A percentile compares a stretch with the other conserved stretches of the same genome.
These are phyloP conservation scores for Ustilago crameri DNA, from an alignment of 1,284 basidiomycete species.

Conservation along the genomic window DNA sequence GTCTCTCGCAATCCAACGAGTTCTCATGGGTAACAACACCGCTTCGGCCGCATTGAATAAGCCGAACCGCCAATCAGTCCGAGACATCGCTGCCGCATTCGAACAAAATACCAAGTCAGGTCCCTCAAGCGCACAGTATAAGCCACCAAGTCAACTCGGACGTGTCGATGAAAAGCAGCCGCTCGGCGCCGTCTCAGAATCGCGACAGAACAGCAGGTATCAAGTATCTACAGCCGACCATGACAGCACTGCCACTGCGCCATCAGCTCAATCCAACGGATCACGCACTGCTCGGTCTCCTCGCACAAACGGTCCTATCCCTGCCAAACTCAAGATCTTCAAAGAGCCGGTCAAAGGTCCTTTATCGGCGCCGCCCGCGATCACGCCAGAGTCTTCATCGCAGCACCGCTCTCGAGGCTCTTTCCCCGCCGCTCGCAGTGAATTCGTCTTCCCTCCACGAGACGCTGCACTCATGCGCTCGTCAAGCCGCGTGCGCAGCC, in stretches of 20 bases:
- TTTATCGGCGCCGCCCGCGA: slow-evolving; percentile 20
- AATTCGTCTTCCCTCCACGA: slow-evolving; percentile 32
- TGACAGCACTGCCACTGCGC: background rate
- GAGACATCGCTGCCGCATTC: slow-evolving; percentile 28
- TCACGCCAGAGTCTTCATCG: slow-evolving; percentile 2
- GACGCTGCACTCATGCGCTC: slow-evolving; percentile 1
- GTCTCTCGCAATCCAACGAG: slow-evolving; percentile 35
- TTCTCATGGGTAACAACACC: slow-evolving; percentile 21
- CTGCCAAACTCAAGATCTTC: slow-evolving; percentile 18
- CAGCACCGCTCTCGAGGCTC: background rate
- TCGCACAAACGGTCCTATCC: background rate
- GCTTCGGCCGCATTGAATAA: slow-evolving; percentile 1
- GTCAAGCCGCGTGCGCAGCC: slow-evolving; percentile 11
- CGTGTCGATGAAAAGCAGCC: slow-evolving; percentile 15
- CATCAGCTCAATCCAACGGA: slow-evolving; percentile 1
- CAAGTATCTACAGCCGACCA: background rate
- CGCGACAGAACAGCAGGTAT: background rate
- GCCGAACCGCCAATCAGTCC: slow-evolving; percentile 28
- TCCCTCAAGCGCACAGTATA: background rate
- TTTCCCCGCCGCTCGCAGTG: slow-evolving; percentile 3
- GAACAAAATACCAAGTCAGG: slow-evolving; percentile 9
- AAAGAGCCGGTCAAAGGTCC: slow-evolving; percentile 23
- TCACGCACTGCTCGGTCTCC: background rate
- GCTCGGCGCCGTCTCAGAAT: background rate
- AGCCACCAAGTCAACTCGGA: slow-evolving; percentile 9